Conservation (phyloP, 2,329 filamentous ascomycete species). For the Aspergillus unguis region DNA sequence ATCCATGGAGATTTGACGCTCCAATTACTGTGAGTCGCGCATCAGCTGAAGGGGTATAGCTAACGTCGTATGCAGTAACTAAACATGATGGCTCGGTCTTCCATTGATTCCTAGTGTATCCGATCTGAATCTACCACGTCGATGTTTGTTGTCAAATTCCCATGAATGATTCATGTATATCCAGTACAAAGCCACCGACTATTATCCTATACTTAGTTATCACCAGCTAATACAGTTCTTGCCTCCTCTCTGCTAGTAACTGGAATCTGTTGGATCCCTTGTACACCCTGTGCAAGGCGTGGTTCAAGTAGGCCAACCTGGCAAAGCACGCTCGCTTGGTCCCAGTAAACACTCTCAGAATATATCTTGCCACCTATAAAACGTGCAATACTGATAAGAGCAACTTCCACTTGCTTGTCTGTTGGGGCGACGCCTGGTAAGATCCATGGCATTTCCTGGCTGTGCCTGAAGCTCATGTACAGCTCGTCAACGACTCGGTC, state of each 20-base stretch:
- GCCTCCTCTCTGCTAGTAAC: background rate
- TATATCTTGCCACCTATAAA: background rate
- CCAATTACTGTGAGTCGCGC: constrained; percentile 65
- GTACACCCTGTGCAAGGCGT: background rate
- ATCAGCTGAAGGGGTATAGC: background rate
- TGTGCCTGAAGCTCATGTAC: constrained; percentile 3
- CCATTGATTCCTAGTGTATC: background rate
- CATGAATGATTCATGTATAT: background rate
- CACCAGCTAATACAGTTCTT: background rate
- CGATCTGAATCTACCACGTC: background rate
- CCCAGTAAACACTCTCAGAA: constrained; percentile 9
- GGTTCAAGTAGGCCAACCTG: constrained; percentile 8
- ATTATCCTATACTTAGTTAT: background rate
- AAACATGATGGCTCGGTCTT: background rate
- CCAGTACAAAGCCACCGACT: background rate
- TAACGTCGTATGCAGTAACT: background rate
- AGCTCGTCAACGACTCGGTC: constrained; percentile 8
- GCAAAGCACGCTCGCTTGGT: constrained; percentile 8
- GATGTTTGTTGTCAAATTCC: background rate
- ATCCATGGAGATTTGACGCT: constrained; percentile 81
- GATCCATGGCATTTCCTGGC: constrained; percentile 7
- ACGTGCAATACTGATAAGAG: constrained; percentile 1
- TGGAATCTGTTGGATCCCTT: background rate
- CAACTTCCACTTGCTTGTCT: background rate
- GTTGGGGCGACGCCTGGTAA: constrained; percentile 5